Evolutionary conservation across 805 yeast species (phyloP).

Genomic region (Scheffersomyces lignosus): DNA sequence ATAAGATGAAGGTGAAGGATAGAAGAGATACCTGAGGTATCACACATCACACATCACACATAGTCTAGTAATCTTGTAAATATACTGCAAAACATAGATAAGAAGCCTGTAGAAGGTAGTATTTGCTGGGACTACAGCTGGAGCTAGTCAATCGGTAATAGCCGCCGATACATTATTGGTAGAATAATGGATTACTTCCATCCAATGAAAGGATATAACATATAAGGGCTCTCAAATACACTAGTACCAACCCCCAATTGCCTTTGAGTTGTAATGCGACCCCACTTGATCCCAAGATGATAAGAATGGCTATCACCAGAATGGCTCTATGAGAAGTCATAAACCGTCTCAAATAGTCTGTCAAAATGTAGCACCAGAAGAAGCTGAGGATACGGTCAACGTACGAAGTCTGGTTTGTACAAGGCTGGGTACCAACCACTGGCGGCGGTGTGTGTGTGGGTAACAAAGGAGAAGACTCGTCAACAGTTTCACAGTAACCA

Average conservation of each 20-base stretch:
- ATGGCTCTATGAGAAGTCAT: slow-evolving; percentile 4
- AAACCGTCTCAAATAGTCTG: slow-evolving; percentile 13
- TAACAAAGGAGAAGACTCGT: slow-evolving; percentile 17
- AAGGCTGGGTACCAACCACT: slow-evolving; percentile 1
- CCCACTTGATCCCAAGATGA: slow-evolving; percentile 2
- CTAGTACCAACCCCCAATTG: slow-evolving; percentile 5
- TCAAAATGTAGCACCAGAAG: slow-evolving; percentile 16
- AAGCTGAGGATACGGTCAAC: slow-evolving; percentile 6
- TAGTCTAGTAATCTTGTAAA: slow-evolving; percentile 6
- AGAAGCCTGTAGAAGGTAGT: slow-evolving; percentile 44
- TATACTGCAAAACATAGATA: slow-evolving; percentile 1
- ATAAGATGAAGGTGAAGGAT: slow-evolving; percentile 83
- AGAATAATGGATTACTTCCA: neutral
- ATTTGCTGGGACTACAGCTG: slow-evolving; percentile 4
- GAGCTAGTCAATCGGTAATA: neutral
- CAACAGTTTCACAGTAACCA: too few species aligned
- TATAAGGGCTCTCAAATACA: slow-evolving; percentile 6
- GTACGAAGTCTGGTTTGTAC: slow-evolving; percentile 5
- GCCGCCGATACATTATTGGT: neutral
- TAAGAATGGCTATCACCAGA: neutral
- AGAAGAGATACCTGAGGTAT: slow-evolving; percentile 56
- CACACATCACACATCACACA: slow-evolving; percentile 1
- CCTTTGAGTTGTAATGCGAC: neutral
- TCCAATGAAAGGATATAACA: slow-evolving; percentile 1
- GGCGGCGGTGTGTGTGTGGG: slow-evolving; percentile 13